phyloP scores from a whole-genome alignment of 176 grass and related monocot species.

The Ensete ventricosum region DNA sequence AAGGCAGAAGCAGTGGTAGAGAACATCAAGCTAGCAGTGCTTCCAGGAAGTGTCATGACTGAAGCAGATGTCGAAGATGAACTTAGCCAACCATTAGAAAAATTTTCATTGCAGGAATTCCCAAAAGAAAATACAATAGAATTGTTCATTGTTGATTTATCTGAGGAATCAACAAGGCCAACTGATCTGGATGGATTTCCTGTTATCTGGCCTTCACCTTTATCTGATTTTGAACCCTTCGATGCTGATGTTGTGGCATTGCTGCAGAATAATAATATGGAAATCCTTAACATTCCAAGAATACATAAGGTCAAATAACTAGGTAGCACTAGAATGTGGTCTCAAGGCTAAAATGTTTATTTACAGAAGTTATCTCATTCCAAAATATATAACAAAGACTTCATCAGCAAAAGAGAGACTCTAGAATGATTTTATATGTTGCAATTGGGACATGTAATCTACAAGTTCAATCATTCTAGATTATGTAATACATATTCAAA shows the following conservation, averaged over 20 bases:
- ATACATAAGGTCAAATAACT: background rate
- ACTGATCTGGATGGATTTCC: slow-evolving; percentile 25
- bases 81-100: slow-evolving; percentile 41
- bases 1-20: slow-evolving; percentile 13
- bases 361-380: no score
- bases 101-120: slow-evolving; percentile 22
- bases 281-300: background rate
- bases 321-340: background rate
- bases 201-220: slow-evolving; percentile 23
- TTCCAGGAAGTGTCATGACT: slow-evolving; percentile 19
- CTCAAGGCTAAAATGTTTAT: no score
- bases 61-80: slow-evolving; percentile 19
- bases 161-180: slow-evolving; percentile 21
- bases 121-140: slow-evolving; percentile 35
- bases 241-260: slow-evolving; percentile 24
- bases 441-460: no score
- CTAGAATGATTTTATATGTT: no score
- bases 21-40: slow-evolving; percentile 4
- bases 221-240: slow-evolving; percentile 15
- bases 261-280: slow-evolving; percentile 19
- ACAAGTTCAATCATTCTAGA: no score
- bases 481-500: no score
- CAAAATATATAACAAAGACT: no score
- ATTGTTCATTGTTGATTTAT: slow-evolving; percentile 12
- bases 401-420: no score